Evolutionary conservation across 495 filamentous ascomycete genomes (phyloP).

Genomic region (Annulohypoxylon nitens): DNA sequence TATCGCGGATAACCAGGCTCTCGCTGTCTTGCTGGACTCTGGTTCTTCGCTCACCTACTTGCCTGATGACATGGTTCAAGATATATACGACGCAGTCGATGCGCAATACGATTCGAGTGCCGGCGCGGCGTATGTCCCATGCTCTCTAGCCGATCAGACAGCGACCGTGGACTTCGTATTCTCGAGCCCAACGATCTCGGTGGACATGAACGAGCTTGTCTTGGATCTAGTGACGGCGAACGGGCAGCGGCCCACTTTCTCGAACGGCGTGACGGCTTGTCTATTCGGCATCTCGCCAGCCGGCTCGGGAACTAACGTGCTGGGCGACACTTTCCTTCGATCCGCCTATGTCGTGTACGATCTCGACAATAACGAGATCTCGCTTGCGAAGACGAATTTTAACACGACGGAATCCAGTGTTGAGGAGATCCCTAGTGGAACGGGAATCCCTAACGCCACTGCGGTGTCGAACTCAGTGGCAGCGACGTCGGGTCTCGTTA

Average conservation of each 20-base stretch:
- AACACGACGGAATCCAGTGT: constrained; percentile 75
- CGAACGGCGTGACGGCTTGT: constrained; percentile 73
- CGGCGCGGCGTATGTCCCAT: constrained; percentile 78
- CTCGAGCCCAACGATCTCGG: constrained; percentile 73
- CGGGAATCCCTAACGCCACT: constrained; percentile 77
- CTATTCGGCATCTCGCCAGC: constrained; percentile 83
- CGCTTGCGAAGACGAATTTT: constrained; percentile 86
- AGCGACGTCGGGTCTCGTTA: constrained; percentile 57
- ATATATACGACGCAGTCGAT: constrained; percentile 73
- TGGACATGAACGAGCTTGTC: constrained; percentile 82
- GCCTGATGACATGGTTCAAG: constrained; percentile 73
- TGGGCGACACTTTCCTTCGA: constrained; percentile 94
- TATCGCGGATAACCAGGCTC: constrained; percentile 67
- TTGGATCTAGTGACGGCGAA: constrained; percentile 68
- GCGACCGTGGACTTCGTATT: constrained; percentile 78
- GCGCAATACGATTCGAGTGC: constrained; percentile 71
- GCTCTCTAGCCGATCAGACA: constrained; percentile 70
- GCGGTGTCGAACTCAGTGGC: constrained; percentile 74
- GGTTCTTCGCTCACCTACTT: constrained; percentile 92
- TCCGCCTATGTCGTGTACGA: constrained; percentile 95
- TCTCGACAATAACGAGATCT: constrained; percentile 87
- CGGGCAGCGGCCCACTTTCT: constrained; percentile 66
- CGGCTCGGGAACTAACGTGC: constrained; percentile 71
- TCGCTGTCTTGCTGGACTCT: constrained; percentile 89
- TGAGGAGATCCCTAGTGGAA: constrained; percentile 77